These are phyloP conservation scores for Candida dubliniensis DNA, from an alignment of 1,139 yeast genomes.

Conservation along the genomic window DNA sequence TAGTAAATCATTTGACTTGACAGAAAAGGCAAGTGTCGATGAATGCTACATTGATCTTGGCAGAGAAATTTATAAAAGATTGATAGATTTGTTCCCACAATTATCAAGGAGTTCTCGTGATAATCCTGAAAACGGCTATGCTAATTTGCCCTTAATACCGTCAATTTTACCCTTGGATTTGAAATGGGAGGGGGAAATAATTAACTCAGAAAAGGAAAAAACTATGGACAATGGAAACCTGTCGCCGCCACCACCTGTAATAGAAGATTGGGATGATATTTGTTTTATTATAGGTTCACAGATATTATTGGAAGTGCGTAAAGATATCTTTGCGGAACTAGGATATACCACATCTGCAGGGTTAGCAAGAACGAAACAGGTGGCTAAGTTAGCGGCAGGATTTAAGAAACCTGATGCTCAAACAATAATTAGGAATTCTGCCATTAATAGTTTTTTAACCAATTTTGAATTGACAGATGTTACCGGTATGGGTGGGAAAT, in stretches of 20 bases:
- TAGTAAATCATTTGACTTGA: slow-evolving; percentile 53
- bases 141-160: slow-evolving; percentile 54
- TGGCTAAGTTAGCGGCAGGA: slow-evolving; percentile 91
- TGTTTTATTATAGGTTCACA: slow-evolving; percentile 65
- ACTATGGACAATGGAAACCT: slow-evolving; percentile 3
- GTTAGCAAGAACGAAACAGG: slow-evolving; percentile 66
- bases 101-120: slow-evolving; percentile 23
- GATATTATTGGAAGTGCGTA: slow-evolving; percentile 54
- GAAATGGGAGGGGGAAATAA: slow-evolving; percentile 31
- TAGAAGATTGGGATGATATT: slow-evolving; percentile 83
- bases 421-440: slow-evolving; percentile 60
- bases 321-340: slow-evolving; percentile 49
- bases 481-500: slow-evolving; percentile 90
- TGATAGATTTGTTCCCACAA: slow-evolving; percentile 29
- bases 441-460: slow-evolving; percentile 53
- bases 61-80: slow-evolving; percentile 25
- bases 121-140: not conserved
- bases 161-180: slow-evolving; percentile 30
- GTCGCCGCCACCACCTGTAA: slow-evolving; percentile 10
- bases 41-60: slow-evolving; percentile 90
- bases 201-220: slow-evolving; percentile 17
- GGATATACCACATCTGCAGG: slow-evolving; percentile 94
- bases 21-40: slow-evolving; percentile 95
- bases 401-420: slow-evolving; percentile 84
- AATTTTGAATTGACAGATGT: slow-evolving; percentile 70